Base-by-base conservation (phyloP, 441 rosid genomes). In the Aquilaria agallochum region DNA sequence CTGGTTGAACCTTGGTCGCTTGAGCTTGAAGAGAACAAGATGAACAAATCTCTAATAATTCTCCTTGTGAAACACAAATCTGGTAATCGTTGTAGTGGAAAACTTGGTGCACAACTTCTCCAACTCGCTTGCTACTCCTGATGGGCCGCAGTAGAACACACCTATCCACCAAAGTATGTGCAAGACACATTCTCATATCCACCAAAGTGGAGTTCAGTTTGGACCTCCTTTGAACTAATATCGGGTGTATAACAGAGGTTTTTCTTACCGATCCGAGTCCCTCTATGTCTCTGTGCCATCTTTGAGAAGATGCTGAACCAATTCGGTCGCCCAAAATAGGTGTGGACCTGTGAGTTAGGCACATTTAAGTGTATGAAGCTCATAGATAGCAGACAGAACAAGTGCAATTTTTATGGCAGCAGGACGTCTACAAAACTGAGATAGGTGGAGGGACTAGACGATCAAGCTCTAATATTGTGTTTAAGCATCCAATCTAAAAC, bases 51-150 rank as follows among this genome's bases (percentile, higher is more conserved):
- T 20, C 31, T 71, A 67, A 49, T 76, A 80, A 60, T 78, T 72
- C 60, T 83, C 89, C 62, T 83, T 83, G 74, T 80, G 89, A 64
- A 80, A 83, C 5, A 83, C 82, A 65, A 78, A 80, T 76, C 80
- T 71, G 2, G 82, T 76, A 4, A 66, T 62, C 31, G 84, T 76
- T 63, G 55, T 76, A 75, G 77, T 71, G 44, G 89, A 80, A 72
- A 78, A 77, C 60, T 75, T 75, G 77, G 73, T 71, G 82, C 86
- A 78, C 68, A 83, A 7, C 36, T 62, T 55, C 73, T 78, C 73
- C 80, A 83, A 53, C 64, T 80, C 84, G 48, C 74, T 68, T 48
- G 79, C 88, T 44, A 76, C 44, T 20, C 73, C 62, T 32, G 66
- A 63, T 31, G 88, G 76, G 3, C 88, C 86, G 53, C 88, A 80